Percentiles rank a stretch among this genome's conserved stretches.
These are phyloP conservation scores for Kwoniella shandongensis DNA, from an alignment of 768 basidiomycete genomes.

Conservation along the genomic window DNA sequence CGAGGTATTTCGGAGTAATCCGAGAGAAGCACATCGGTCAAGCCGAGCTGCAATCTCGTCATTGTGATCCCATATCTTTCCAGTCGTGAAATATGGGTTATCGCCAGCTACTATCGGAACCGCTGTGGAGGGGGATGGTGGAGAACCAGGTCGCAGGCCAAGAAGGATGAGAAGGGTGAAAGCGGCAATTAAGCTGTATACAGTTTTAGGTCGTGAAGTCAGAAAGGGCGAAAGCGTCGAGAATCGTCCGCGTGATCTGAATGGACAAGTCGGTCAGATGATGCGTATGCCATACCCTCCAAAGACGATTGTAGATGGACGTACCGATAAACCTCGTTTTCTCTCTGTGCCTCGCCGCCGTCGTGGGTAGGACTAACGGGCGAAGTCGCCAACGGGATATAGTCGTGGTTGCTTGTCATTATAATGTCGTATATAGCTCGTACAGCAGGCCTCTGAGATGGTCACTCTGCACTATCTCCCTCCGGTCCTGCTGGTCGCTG, in stretches of 20 bases:
- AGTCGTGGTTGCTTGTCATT: slow-evolving; percentile 9
- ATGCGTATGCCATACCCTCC: too few species aligned
- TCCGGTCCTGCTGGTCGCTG: too few species aligned
- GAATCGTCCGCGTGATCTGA: slow-evolving; percentile 4
- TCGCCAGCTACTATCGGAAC: slow-evolving; percentile 6
- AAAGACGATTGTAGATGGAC: neutral
- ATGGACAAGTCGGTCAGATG: too few species aligned
- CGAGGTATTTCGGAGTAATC: slow-evolving; percentile 35
- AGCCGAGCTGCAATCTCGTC: slow-evolving; percentile 27
- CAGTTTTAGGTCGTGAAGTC: neutral
- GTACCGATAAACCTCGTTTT: slow-evolving; percentile 5
- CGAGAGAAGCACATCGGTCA: slow-evolving; percentile 35
- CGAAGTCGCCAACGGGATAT: slow-evolving; percentile 23
- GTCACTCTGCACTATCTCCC: too few species aligned
- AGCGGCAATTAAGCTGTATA: neutral
- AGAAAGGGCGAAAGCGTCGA: neutral
- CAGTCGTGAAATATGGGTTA: slow-evolving; percentile 40
- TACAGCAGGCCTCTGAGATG: too few species aligned
- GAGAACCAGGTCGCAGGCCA: slow-evolving; percentile 1
- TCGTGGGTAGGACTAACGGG: slow-evolving; percentile 12
- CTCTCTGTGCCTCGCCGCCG: slow-evolving; percentile 8
- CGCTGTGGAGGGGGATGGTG: neutral
- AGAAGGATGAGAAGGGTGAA: neutral
- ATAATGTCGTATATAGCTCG: neutral
- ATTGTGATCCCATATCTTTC: slow-evolving; percentile 45